Conservation (phyloP, 169 alveolate genomes). For the Plasmodium yoelii region DNA sequence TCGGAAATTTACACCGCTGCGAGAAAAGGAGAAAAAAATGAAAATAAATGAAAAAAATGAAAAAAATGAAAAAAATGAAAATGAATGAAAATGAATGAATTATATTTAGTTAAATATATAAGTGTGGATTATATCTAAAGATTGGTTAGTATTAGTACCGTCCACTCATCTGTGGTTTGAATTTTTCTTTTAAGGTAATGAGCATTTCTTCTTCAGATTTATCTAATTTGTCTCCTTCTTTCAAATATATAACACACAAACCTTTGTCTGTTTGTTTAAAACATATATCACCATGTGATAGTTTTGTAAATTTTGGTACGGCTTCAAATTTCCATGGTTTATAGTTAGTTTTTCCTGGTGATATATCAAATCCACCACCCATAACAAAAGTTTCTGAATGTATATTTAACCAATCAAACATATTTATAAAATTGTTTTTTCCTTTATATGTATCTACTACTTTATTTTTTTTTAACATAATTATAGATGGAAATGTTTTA, state of each 20-base stretch:
- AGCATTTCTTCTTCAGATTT: slow-evolving; percentile 87
- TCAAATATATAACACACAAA: slow-evolving; percentile 87
- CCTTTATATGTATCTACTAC: slow-evolving; percentile 92
- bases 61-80: not conserved
- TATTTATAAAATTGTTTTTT: slow-evolving; percentile 87
- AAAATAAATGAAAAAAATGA: not conserved
- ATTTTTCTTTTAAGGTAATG: slow-evolving; percentile 85
- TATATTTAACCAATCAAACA: slow-evolving; percentile 96
- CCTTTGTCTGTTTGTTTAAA: slow-evolving; percentile 87
- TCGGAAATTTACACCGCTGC: slow-evolving; percentile 84
- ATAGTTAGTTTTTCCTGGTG: slow-evolving; percentile 83
- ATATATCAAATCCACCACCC: slow-evolving; percentile 94
- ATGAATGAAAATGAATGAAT: not conserved
- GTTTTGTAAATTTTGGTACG: slow-evolving; percentile 88
- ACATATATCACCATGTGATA: slow-evolving; percentile 90
- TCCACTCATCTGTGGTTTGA: slow-evolving; percentile 87
- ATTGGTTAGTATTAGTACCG: slow-evolving; percentile 5
- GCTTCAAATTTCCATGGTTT: slow-evolving; percentile 90
- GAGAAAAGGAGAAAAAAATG: not conserved
- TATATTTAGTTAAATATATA: not conserved
- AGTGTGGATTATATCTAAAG: too few species aligned
- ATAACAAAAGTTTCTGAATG: slow-evolving; percentile 96
- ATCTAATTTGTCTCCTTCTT: slow-evolving; percentile 81
- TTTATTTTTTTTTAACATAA: slow-evolving; percentile 88
- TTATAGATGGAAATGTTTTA: slow-evolving; percentile 89